Evolutionary conservation across 805 yeast species (phyloP).

Genomic region (Saccharomycopsis amapae): DNA sequence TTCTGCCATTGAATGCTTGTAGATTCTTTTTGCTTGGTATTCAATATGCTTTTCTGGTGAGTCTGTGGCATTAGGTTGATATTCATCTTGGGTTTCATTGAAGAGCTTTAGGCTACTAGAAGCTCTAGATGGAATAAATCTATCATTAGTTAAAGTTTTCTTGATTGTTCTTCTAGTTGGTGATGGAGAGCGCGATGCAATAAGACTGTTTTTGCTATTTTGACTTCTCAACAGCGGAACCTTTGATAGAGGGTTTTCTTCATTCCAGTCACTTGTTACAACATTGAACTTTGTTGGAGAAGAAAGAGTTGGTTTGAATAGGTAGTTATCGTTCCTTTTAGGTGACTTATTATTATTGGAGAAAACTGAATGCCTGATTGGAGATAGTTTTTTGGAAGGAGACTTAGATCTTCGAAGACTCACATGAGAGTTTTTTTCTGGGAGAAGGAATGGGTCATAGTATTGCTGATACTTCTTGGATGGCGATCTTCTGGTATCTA

Average conservation of each 20-base stretch:
- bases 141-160: constrained; percentile 37
- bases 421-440: too few relatives aligned
- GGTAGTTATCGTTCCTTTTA: not conserved
- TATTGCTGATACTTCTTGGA: not conserved
- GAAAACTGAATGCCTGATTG: not conserved
- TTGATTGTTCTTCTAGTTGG: constrained; percentile 17
- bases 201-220: constrained; percentile 23
- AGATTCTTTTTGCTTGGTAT: constrained; percentile 39
- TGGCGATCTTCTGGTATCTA: too few relatives aligned
- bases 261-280: constrained; percentile 33
- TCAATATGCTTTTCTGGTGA: constrained; percentile 37
- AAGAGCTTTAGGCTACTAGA: constrained; percentile 39
- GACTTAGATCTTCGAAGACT: too few relatives aligned
- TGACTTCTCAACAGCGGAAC: not conserved
- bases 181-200: constrained; percentile 19
- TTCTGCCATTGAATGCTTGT: constrained; percentile 78
- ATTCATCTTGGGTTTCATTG: constrained; percentile 23
- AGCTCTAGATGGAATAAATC: constrained; percentile 53
- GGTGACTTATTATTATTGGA: not conserved
- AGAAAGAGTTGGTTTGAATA: not conserved
- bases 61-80: constrained; percentile 29
- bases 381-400: too few relatives aligned
- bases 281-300: constrained; percentile 43
- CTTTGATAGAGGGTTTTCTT: constrained; percentile 8
- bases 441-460: not conserved